Evolutionary conservation across 257 asterid species (phyloP).

Genomic region (Rehmannia glutinosa): DNA sequence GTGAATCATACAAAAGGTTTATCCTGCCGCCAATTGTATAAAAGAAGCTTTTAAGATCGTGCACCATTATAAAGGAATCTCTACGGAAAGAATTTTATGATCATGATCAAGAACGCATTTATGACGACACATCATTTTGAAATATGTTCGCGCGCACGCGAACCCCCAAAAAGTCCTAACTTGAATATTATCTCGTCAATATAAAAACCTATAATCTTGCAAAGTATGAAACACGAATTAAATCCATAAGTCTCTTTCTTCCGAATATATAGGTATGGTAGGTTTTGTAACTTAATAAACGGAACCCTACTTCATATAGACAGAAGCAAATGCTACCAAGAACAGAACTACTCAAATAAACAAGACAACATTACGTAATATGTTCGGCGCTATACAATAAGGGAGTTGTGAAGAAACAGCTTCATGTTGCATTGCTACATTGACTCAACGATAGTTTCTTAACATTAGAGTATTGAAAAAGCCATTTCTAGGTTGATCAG

Average conservation of each 20-base stretch:
- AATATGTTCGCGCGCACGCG: neutral
- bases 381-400: neutral
- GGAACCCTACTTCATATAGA: neutral
- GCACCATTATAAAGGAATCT: neutral
- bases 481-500: no score
- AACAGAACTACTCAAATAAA: neutral
- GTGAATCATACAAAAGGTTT: neutral
- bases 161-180: neutral
- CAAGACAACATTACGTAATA: neutral
- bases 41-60: neutral
- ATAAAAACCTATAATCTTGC: neutral
- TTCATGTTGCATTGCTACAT: neutral
- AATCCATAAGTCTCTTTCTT: neutral
- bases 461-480: no score
- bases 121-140: neutral
- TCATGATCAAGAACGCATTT: neutral
- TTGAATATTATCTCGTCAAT: neutral
- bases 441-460: no score
- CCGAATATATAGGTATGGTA: neutral
- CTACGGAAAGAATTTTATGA: neutral
- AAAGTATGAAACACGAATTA: neutral
- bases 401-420: neutral
- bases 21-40: neutral
- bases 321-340: neutral
- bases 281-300: neutral